These are phyloP conservation scores for Macrocybe sp. DNA, from an alignment of 1,284 basidiomycete species.

Conservation along the genomic window DNA sequence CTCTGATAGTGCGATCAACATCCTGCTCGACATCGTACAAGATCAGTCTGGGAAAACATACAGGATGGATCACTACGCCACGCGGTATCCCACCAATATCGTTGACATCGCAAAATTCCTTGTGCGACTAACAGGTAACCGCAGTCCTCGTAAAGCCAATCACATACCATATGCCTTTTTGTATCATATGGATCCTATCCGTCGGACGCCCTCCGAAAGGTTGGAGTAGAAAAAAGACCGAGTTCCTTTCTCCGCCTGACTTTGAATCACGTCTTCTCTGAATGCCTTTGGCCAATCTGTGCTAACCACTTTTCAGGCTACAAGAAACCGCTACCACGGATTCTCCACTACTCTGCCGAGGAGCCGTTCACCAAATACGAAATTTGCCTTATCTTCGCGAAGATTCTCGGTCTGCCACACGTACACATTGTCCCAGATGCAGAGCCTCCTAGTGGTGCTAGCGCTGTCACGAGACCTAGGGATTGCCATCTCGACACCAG, in stretches of 20 bases:
- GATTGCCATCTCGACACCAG: conserved; percentile 68
- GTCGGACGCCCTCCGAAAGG: too few relatives aligned
- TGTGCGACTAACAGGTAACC: conserved; percentile 56
- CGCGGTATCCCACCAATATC: conserved; percentile 77
- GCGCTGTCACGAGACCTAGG: conserved; percentile 61
- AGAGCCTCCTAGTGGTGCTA: conserved; percentile 52
- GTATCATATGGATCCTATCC: too few relatives aligned
- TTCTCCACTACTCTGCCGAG: conserved; percentile 72
- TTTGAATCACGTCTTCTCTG: background rate
- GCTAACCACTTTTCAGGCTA: conserved; percentile 21
- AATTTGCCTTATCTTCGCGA: conserved; percentile 73
- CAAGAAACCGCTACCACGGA: conserved; percentile 46
- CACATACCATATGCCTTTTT: background rate
- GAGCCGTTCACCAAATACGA: conserved; percentile 84
- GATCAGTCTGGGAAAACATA: conserved; percentile 76
- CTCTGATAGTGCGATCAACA: conserved; percentile 75
- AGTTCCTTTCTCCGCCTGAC: background rate
- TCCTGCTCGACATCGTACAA: conserved; percentile 71
- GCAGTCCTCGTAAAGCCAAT: background rate
- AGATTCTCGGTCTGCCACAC: conserved; percentile 60
- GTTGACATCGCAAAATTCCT: conserved; percentile 74
- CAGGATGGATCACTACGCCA: conserved; percentile 86
- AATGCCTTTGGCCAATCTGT: background rate
- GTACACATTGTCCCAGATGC: conserved; percentile 64
- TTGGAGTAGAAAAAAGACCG: too few relatives aligned